Conservation (phyloP, 2,329 filamentous ascomycete species). For the Colletotrichum sublineola region DNA sequence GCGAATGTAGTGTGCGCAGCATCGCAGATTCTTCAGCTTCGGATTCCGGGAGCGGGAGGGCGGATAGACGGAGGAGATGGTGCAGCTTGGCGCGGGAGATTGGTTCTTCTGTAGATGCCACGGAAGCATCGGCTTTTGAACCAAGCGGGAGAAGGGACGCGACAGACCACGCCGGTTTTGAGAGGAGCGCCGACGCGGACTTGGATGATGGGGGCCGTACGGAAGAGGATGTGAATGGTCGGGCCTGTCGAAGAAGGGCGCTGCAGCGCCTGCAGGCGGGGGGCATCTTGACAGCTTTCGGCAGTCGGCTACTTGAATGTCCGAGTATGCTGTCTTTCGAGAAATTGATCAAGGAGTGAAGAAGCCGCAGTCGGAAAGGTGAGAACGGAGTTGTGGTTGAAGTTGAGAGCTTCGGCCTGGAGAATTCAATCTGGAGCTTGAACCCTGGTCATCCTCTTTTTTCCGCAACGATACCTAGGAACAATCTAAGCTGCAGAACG, state of each 20-base stretch:
- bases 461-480: neutral
- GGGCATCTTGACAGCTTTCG: constrained; percentile 5
- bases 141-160: constrained; percentile 74
- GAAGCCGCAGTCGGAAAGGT: neutral
- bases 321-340: neutral
- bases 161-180: constrained; percentile 86
- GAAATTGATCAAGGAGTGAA: neutral
- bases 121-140: constrained; percentile 44
- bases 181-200: constrained; percentile 61
- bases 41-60: constrained; percentile 79
- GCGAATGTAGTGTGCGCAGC: constrained; percentile 80
- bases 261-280: constrained; percentile 26
- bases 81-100: constrained; percentile 78
- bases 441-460: constrained; percentile 21
- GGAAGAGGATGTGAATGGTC: constrained; percentile 37
- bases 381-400: neutral
- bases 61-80: constrained; percentile 90
- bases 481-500: neutral
- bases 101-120: constrained; percentile 51
- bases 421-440: constrained; percentile 29
- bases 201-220: constrained; percentile 8
- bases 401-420: constrained; percentile 23
- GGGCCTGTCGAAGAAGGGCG: constrained; percentile 25
- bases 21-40: constrained; percentile 76
- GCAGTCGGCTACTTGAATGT: neutral